A percentile compares a stretch with the other conserved stretches of the same genome.
Evolutionary conservation across 2,329 filamentous ascomycete genomes (phyloP).

Genomic region (Arthroderma sp.): DNA sequence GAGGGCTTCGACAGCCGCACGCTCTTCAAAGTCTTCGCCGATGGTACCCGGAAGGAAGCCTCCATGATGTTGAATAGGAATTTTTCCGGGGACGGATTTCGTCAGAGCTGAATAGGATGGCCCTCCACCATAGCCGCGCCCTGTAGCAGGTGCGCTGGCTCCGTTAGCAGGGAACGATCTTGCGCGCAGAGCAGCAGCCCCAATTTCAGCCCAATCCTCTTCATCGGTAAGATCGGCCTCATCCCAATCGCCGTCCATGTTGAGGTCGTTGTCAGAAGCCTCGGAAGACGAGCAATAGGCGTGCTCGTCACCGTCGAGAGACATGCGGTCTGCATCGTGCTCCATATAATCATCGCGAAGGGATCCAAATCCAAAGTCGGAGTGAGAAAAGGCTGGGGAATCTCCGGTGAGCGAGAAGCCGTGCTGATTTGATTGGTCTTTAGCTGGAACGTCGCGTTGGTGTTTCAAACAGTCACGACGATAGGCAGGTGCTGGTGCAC

Average conservation of each 20-base stretch:
- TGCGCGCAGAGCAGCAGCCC: constrained; percentile 68
- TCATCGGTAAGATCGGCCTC: constrained; percentile 87
- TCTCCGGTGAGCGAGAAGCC: constrained; percentile 54
- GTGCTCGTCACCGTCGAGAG: constrained; percentile 55
- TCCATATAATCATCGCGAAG: constrained; percentile 55
- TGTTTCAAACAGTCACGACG: constrained; percentile 36
- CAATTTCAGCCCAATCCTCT: constrained; percentile 88
- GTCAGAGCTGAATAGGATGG: constrained; percentile 26
- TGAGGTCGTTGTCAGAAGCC: constrained; percentile 47
- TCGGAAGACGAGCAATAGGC: constrained; percentile 63
- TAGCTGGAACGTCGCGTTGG: constrained; percentile 22
- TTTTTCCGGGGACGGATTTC: constrained; percentile 26
- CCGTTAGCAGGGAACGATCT: constrained; percentile 34
- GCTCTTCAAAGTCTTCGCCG: constrained; percentile 25
- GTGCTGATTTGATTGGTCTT: constrained; percentile 30
- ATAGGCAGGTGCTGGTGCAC: constrained; percentile 24
- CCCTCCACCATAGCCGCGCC: constrained; percentile 19
- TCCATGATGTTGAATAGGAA: constrained; percentile 21
- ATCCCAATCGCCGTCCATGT: constrained; percentile 60
- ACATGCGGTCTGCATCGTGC: constrained; percentile 92
- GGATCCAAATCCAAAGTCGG: constrained; percentile 48
- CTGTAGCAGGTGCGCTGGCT: constrained; percentile 11
- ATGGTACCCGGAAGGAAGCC: constrained; percentile 23
- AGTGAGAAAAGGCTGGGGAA: constrained; percentile 62
- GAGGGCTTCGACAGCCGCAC: constrained; percentile 36